A percentile compares a stretch with the other conserved stretches of the same genome.
These are phyloP conservation scores for Dactylellina leptospora DNA, from an alignment of 2,329 filamentous ascomycete species.

Conservation along the genomic window DNA sequence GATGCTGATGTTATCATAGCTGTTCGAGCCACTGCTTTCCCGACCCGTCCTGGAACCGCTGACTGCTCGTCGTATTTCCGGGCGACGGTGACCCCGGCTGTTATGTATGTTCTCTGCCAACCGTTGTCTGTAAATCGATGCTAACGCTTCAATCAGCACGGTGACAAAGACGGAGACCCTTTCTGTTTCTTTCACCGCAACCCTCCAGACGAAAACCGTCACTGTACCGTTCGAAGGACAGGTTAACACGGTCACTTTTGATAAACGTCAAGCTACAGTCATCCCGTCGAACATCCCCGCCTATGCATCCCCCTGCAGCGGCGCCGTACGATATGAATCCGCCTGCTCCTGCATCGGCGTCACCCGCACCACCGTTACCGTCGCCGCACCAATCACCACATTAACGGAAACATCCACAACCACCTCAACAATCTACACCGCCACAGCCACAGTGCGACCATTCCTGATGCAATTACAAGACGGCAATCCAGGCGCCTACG, in stretches of 20 bases:
- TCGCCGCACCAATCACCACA: neutral
- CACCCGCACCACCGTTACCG: neutral
- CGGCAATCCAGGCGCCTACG: neutral
- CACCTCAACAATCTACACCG: neutral
- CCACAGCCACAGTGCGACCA: neutral
- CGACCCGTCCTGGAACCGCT: conserved; percentile 19
- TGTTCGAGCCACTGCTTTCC: conserved; percentile 12
- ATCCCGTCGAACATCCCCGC: neutral
- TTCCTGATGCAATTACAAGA: conserved; percentile 1
- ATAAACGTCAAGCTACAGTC: neutral
- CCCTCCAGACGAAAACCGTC: too few relatives aligned
- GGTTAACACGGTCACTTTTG: neutral
- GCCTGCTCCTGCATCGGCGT: neutral
- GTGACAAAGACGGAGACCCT: too few relatives aligned
- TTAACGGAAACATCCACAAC: neutral
- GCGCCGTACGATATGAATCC: neutral
- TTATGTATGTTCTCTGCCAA: conserved; percentile 11
- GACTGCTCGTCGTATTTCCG: conserved; percentile 20
- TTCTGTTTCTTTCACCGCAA: too few relatives aligned
- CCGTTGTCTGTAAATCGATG: too few relatives aligned
- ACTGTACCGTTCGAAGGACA: too few relatives aligned
- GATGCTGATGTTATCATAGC: neutral
- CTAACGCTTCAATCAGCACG: too few relatives aligned
- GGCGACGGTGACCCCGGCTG: neutral
- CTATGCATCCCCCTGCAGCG: neutral